Conservation (phyloP, 441 rosid species). For the Dalechampia spathulata region DNA sequence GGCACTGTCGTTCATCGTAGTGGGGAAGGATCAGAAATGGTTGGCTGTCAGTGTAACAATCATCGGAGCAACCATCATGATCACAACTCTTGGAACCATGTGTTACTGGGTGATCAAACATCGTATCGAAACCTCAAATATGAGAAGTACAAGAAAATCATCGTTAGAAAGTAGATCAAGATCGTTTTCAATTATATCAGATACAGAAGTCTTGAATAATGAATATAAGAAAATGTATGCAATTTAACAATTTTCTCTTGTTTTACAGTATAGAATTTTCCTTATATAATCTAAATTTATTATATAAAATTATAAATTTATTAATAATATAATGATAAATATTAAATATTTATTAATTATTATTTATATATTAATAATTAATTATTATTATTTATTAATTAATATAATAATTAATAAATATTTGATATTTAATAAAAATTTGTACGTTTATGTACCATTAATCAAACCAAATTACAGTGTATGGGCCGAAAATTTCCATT, state of each 20-base stretch:
- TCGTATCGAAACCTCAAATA: conserved; percentile 62
- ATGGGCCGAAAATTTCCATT: no score
- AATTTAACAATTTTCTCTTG: conserved; percentile 30
- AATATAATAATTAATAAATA: no score
- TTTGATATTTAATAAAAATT: no score
- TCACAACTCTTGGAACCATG: conserved; percentile 76
- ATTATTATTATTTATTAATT: no score
- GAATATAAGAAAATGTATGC: conserved; percentile 90
- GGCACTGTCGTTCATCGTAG: conserved; percentile 70
- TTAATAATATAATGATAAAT: no score
- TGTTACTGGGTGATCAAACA: conserved; percentile 80
- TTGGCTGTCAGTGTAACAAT: conserved; percentile 65
- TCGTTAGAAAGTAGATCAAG: conserved; percentile 53
- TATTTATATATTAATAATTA: no score
- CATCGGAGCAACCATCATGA: conserved; percentile 74
- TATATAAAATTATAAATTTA: no score
- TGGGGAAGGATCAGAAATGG: conserved; percentile 59
- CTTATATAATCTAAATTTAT: no score
- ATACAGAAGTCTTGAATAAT: conserved; percentile 56
- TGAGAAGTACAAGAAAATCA: conserved; percentile 57
- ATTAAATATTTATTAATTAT: no score
- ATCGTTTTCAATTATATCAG: conserved; percentile 54
- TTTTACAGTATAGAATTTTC: no score
- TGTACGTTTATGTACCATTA: no score
- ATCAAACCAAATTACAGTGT: no score